These are phyloP conservation scores for Amesomyces nigricolor DNA, from an alignment of 2,329 filamentous ascomycete genomes.

Conservation along the genomic window DNA sequence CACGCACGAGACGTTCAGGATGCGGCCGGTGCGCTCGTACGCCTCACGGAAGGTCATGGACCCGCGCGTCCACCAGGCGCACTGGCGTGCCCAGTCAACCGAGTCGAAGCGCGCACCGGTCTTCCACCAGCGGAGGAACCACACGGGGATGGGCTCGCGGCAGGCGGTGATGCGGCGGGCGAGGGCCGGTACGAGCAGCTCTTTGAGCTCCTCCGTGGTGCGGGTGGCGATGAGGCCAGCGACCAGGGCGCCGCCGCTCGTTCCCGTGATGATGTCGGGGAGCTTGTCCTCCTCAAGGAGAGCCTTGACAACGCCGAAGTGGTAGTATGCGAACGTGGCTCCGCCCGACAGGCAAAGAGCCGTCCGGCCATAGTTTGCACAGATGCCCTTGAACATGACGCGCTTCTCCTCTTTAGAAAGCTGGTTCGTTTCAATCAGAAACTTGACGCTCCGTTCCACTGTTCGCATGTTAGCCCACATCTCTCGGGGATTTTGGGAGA, in stretches of 20 bases:
- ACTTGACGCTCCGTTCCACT: constrained; percentile 61
- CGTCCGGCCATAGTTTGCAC: constrained; percentile 86
- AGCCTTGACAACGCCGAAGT: constrained; percentile 87
- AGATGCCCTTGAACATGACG: constrained; percentile 76
- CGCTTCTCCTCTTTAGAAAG: constrained; percentile 70
- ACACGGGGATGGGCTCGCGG: constrained; percentile 67
- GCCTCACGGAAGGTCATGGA: constrained; percentile 94
- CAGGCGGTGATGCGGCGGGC: constrained; percentile 80
- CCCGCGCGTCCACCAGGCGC: constrained; percentile 84
- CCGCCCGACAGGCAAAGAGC: constrained; percentile 91
- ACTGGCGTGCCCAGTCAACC: constrained; percentile 79
- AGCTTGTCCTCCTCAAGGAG: constrained; percentile 79
- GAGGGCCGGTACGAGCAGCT: constrained; percentile 80
- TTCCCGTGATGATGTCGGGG: constrained; percentile 93
- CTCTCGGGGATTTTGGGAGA: not conserved
- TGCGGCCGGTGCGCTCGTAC: constrained; percentile 86
- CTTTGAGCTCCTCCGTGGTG: constrained; percentile 84
- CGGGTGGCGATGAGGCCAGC: constrained; percentile 82
- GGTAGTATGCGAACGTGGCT: constrained; percentile 93
- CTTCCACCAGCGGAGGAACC: constrained; percentile 80
- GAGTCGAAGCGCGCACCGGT: constrained; percentile 94
- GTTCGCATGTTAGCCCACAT: not conserved
- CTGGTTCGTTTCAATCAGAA: constrained; percentile 63
- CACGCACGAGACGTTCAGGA: constrained; percentile 92
- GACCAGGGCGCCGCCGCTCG: constrained; percentile 86